These are phyloP conservation scores for Cordyceps fumosorosea DNA, from an alignment of 2,329 filamentous ascomycete genomes.

Conservation along the genomic window DNA sequence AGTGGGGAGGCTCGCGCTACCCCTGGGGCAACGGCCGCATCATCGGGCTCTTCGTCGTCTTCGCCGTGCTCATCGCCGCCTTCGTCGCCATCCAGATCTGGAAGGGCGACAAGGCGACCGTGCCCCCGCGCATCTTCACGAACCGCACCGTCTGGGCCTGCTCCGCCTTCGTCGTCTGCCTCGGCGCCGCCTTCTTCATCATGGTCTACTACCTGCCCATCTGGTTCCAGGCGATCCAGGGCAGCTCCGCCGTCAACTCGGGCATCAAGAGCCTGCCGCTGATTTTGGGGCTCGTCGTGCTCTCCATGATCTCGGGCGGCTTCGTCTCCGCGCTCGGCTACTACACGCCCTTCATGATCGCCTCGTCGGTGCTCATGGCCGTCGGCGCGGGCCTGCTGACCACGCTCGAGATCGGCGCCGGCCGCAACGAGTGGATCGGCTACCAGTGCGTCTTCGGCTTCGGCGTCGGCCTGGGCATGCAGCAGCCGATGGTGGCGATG, in stretches of 20 bases:
- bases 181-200: conserved; percentile 22
- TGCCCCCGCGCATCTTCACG: conserved; percentile 34
- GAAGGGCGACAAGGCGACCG: conserved; percentile 30
- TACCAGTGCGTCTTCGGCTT: conserved; percentile 34
- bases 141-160: conserved; percentile 33
- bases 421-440: conserved; percentile 14
- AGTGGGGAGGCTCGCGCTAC: conserved; percentile 34
- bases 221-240: conserved; percentile 39
- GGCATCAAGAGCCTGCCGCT: conserved; percentile 16
- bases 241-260: conserved; percentile 14
- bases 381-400: conserved; percentile 32
- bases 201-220: conserved; percentile 39
- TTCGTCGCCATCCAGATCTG: conserved; percentile 24
- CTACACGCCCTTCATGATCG: conserved; percentile 26
- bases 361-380: conserved; percentile 21
- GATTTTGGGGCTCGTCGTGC: conserved; percentile 18
- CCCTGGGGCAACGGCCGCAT: conserved; percentile 27
- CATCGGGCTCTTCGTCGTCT: conserved; percentile 38
- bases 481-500: conserved; percentile 38
- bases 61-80: conserved; percentile 14
- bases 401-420: conserved; percentile 20
- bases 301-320: conserved; percentile 1
- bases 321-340: conserved; percentile 5
- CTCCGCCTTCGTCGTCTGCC: conserved; percentile 21
- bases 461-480: conserved; percentile 37